Percentiles rank a stretch among this genome's conserved stretches.
Evolutionary conservation across 2,329 filamentous ascomycete species (phyloP).

Genomic region (Ophiocordyceps australis): DNA sequence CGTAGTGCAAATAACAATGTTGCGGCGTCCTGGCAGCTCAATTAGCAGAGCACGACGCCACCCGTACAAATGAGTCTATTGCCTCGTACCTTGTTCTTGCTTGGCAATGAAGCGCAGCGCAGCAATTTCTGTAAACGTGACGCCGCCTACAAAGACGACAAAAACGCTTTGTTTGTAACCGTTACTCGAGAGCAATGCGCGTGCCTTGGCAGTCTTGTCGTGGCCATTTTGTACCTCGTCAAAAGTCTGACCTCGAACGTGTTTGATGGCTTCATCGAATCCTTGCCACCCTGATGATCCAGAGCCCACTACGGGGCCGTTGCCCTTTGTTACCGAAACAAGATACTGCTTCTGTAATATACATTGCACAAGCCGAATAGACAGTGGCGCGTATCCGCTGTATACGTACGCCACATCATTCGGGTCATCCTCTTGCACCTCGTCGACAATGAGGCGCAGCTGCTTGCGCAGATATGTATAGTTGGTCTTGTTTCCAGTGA

Average conservation of each 20-base stretch:
- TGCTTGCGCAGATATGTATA: constrained; percentile 77
- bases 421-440: constrained; percentile 87
- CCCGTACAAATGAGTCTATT: no score
- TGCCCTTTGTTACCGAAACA: constrained; percentile 48
- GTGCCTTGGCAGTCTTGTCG: constrained; percentile 78
- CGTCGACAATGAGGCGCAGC: constrained; percentile 80
- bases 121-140: constrained; percentile 92
- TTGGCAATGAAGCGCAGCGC: constrained; percentile 79
- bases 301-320: constrained; percentile 20
- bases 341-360: constrained; percentile 83
- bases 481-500: constrained; percentile 60
- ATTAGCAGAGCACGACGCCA: no score
- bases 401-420: constrained; percentile 97
- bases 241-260: constrained; percentile 75
- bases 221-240: constrained; percentile 85
- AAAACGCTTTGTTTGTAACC: constrained; percentile 70
- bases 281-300: constrained; percentile 73
- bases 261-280: constrained; percentile 83
- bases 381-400: constrained; percentile 88
- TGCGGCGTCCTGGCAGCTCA: constrained; percentile 41
- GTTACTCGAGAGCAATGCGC: constrained; percentile 66
- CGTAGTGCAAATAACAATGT: constrained; percentile 84
- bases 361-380: constrained; percentile 79
- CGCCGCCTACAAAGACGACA: constrained; percentile 94
- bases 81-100: constrained; percentile 51